phyloP scores from a whole-genome alignment of 2,329 filamentous ascomycete genomes.

The Beauveria asiatica region DNA sequence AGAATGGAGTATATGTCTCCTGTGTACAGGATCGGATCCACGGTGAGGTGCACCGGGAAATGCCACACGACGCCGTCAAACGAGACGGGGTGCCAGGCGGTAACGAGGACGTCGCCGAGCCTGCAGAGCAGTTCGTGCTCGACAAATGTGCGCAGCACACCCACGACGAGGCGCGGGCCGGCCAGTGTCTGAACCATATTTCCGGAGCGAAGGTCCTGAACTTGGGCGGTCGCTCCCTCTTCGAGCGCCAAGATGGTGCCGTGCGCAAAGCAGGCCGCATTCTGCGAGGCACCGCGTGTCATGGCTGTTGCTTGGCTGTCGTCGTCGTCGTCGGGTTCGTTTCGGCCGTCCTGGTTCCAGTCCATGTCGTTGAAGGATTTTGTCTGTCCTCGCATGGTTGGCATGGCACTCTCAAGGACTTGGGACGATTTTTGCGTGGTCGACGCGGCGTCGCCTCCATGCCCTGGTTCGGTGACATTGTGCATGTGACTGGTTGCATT shows the following conservation, averaged over 20 bases:
- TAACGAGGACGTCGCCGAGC: constrained; percentile 40
- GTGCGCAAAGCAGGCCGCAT: not conserved
- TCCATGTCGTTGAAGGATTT: not conserved
- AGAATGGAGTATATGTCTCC: constrained; percentile 50
- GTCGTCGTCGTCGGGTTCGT: not conserved
- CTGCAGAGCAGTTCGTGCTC: constrained; percentile 31
- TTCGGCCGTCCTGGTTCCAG: not conserved
- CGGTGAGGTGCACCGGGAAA: constrained; percentile 35
- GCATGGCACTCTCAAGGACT: too few relatives aligned
- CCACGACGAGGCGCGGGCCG: constrained; percentile 39
- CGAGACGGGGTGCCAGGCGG: constrained; percentile 51
- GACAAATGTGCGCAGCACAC: constrained; percentile 42
- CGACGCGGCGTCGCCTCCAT: not conserved
- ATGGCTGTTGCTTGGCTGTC: not conserved
- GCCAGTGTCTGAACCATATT: constrained; percentile 40
- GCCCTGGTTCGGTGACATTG: not conserved
- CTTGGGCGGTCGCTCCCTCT: constrained; percentile 20
- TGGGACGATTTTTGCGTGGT: not conserved
- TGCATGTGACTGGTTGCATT: not conserved
- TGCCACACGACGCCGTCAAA: constrained; percentile 31
- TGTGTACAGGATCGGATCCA: constrained; percentile 31
- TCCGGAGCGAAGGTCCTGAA: constrained; percentile 37
- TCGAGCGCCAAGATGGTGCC: not conserved
- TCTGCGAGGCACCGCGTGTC: too few relatives aligned
- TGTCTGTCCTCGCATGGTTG: not conserved